Base-by-base conservation (phyloP, 169 alveolate species). In the Eimeria mitis region DNA sequence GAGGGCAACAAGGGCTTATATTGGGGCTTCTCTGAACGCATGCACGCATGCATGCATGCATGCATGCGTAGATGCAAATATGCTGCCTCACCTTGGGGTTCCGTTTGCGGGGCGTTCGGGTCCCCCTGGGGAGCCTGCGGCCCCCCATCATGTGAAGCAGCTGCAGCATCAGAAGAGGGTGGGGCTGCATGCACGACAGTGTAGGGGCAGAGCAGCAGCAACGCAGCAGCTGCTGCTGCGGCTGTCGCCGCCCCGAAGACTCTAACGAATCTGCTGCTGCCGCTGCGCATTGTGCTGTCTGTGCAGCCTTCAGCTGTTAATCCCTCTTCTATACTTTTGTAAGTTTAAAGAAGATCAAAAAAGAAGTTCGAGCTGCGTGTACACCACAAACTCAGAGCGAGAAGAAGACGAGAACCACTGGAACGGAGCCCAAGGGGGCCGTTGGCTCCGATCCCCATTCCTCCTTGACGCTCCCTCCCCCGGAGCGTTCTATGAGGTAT, bases 181-280 rank as follows among this genome's bases (percentile, higher is more conserved):
- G 68, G 68, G 0, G 8, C 84, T 73, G 84, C n/a, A 73, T 5
- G 11, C 6, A 42, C 84, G 31, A 1, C 54, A 40, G 56, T 73
- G 19, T 16, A 13, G n/a, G 84, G 59, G 31, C 56, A 40, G n/a
- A n/a, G n/a, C 16, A 73, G 84, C n/a, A 73, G 84, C 84, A 73
- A 65, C 42, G 79, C 79, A 70, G 84, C 84, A 73, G 84, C 84
- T 37, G 84, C 84, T 13, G 75, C 40, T 16, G 75, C 75, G 23
- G 40, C 75, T 65, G 75, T 2, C 16, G 75, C 75, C 16, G 56
- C 84, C 84, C 84, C 84, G 84, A 19, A 40, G 84, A 19, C 31
- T 16, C 56, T 40, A 56, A 28, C 7, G 83, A 34, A 19, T 14
- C 56, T 40, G 56, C 84, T 40, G 84, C 84, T 0, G 84, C 81